Base-by-base conservation (phyloP, 345 rosid species). In the Adansonia digitata region DNA sequence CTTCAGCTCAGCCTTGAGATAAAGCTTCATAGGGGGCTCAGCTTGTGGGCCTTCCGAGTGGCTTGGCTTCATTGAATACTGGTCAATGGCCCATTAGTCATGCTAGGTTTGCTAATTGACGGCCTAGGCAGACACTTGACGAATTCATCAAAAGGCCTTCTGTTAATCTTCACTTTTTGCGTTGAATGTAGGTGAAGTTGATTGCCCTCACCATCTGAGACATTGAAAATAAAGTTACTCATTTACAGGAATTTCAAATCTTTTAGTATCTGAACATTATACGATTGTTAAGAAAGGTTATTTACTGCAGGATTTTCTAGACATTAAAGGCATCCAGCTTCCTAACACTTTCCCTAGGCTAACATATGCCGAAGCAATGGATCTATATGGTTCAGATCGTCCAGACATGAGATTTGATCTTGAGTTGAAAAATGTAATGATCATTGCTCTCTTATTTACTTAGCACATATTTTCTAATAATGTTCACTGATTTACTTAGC, bases 361-460 rank as follows among this genome's bases (percentile, higher is more conserved):
- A 67, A 90, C 98, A 57, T 95, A 91, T 82, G 87, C 93, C 56
- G 97, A 95, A 78, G 94, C 98, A 51, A 90, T 93, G 93, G 79
- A 80, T 81, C 84, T 84, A 79, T 95, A 89, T 80, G 98, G 99
- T 75, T 91, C 98, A 66, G 99, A 95, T 84, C 87, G 94, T 80
- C 98, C 98, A 42, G 99, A 95, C 82, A 87, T 85, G 60, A 89
- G 99, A 88, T 95, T 86, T 75, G 97, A 82, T 86, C 94, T 95
- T 57, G 90, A 89, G 86, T 86, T 95, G 88, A 93, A 91, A 85
- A 91, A 95, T 67, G 99, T 93, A 93, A 82, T 82, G 40, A 59
- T 77, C 71, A 73, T 35, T 79, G 75, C 78, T 59, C 55, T 22
- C 69, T 63, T 56, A 48, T 60, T 24, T 52, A 53, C 17, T 45